Percentiles rank a stretch among this genome's conserved stretches.
These are phyloP conservation scores for Gyromitra esculenta DNA, from an alignment of 2,329 filamentous ascomycete genomes.

Conservation along the genomic window DNA sequence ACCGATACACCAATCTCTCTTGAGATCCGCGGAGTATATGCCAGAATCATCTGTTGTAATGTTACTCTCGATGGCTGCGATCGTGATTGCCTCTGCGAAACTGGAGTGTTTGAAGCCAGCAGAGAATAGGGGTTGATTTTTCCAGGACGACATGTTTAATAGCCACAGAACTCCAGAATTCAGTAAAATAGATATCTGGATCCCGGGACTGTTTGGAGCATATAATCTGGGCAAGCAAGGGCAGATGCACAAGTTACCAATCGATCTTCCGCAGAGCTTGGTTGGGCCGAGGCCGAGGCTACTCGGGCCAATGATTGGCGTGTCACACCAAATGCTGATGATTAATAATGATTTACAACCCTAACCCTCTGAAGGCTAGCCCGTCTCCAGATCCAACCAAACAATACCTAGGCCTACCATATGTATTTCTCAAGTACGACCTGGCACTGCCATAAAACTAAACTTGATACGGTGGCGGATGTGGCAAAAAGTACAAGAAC, in stretches of 20 bases:
- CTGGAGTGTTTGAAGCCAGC: constrained; percentile 25
- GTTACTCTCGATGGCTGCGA: not conserved
- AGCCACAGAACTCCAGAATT: no score
- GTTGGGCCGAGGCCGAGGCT: not conserved
- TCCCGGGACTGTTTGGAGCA: not conserved
- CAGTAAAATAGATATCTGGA: not conserved
- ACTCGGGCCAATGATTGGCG: not conserved
- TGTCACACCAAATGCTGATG: not conserved
- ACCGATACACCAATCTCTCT: constrained; percentile 52
- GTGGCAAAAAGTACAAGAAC: no score
- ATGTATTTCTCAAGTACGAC: no score
- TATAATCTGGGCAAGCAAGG: not conserved
- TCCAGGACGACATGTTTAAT: constrained; percentile 24
- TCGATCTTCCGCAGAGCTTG: not conserved
- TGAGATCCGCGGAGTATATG: constrained; percentile 36
- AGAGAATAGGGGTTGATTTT: constrained; percentile 26
- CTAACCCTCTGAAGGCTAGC: no score
- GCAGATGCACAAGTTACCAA: not conserved
- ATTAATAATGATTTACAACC: no score
- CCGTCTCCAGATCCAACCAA: no score
- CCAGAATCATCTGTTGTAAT: not conserved
- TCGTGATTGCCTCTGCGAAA: constrained; percentile 26
- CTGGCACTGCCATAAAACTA: no score
- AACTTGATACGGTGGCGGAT: no score
- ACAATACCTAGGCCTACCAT: no score